Evolutionary conservation across 768 basidiomycete genomes (phyloP), one percentile per base, ranked within the genome.

Genomic region (Mycena vulgaris): DNA sequence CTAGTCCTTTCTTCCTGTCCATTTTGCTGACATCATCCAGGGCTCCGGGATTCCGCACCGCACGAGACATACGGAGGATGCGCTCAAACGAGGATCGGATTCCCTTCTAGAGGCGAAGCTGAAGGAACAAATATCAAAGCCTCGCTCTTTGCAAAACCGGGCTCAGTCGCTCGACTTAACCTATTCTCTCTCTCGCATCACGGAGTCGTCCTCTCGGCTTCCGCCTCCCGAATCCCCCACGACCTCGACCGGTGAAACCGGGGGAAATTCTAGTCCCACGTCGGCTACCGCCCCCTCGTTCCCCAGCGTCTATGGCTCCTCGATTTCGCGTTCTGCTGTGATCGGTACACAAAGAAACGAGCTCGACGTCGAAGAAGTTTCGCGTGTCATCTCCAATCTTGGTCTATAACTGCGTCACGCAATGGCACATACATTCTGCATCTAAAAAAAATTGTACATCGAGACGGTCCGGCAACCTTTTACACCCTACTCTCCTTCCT

Each of bases 101-200:
- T 93, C 95, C 23, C 83, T 95, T 47, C 84, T 95, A 25, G 94
- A 95, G 75, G 89, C 94, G 42, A 96, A 96, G 78, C 79, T 96
- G 51, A 94, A 93, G 81, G 93, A 94, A 68, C 92, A 92, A 72
- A 82, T 86, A 69, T 84, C 86, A 37, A 95, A 95, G 81, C 93
- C 94, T 6, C 92, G 95, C 55, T 92, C 94, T 5, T 82, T 95
- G 70, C 91, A 91, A 70, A 95, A 95, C 74, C 92, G 95, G 21
- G 95, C 95, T 0, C 95, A 97, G 78, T 95, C 93, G 6, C 90
- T 97, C 53, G 95, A 97, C 78, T 83, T 97, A 72, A 95, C 93
- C 0, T 90, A 90, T 73, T 95, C 95, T 8, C 86, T 96, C 33
- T 91, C 90, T n/a, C 91, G 90, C 62, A 94, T 95, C 74, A 90